Base-by-base conservation (phyloP, 805 yeast species). In the Sporopachydermia lactativora region DNA sequence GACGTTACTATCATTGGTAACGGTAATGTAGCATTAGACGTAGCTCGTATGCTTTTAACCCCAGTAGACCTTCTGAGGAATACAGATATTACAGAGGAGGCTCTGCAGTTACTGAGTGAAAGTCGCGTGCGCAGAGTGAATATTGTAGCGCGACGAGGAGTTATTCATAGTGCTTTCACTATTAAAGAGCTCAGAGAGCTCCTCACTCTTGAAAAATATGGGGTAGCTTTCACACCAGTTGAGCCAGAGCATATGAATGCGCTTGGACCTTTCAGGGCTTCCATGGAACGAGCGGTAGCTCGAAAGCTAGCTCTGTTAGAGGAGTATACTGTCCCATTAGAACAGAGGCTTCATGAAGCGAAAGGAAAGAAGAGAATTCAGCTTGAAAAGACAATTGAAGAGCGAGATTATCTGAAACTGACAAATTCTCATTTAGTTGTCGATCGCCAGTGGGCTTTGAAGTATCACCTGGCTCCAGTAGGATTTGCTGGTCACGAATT, bases 11-110 rank as follows among this genome's bases (percentile, higher is more conserved):
- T 92, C 19, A 71, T 92, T n/a, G 99, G 99, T 4, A 89, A 88
- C 57, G 98, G 98, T 37, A 92, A 92, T 54, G 98, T 92, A 14
- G 95, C 97, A 0, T 61, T 92, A 45, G 98, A 92, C 55, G 75
- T 92, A 3, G 85, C 95, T 1, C 64, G 98, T 41, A 66, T 92
- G 1, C 61, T 92, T 24, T 57, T 88, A 42, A 76, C 78, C 3
- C 72, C 79, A 0, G 58, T 65, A 1, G 62, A 61, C 1, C 69
- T 73, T 41, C 76, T 95, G 75, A 43, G 61, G 2, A 49, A 59
- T 0, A 89, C 96, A 0, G 98, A 92, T 58, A 79, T 92, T 15
- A 64, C 82, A 0, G 54, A 61, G 2, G 56, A 61, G 24, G 94
- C 96, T 0, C 57, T 78, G 5, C 61, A 64, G 3, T 56, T 58